Evolutionary conservation across 164 flowering plant species (phyloP).

Genomic region (Cinnamomum micranthum): DNA sequence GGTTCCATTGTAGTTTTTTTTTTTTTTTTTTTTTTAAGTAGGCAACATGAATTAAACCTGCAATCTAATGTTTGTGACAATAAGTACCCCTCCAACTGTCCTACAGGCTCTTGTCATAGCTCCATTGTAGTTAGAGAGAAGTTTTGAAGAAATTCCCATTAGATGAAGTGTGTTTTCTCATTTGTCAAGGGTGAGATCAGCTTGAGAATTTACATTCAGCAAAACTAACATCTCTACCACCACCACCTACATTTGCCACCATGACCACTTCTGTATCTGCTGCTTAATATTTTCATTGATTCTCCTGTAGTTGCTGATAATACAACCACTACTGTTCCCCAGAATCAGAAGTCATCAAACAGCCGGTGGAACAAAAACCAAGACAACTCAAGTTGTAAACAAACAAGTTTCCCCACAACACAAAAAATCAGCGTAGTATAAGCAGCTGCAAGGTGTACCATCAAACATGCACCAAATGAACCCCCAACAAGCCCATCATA

Average conservation of each 20-base stretch:
- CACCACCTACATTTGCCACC: background rate
- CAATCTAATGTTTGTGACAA: too few species aligned
- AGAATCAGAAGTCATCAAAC: constrained; percentile 8
- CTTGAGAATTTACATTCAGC: constrained; percentile 11
- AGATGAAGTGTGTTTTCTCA: constrained; percentile 12
- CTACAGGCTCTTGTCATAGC: background rate
- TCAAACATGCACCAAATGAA: constrained; percentile 32
- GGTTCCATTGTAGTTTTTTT: constrained; percentile 5
- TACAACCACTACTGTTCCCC: background rate
- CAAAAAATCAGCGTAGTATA: constrained; percentile 11
- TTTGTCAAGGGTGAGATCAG: constrained; percentile 10
- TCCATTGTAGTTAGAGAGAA: constrained; percentile 11
- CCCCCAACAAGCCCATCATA: constrained; percentile 24
- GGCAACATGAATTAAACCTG: too few species aligned
- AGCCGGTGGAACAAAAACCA: constrained; percentile 10
- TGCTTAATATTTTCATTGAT: background rate
- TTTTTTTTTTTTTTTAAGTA: too few species aligned
- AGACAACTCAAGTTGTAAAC: constrained; percentile 15
- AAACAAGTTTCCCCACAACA: constrained; percentile 19
- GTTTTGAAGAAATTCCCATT: constrained; percentile 3
- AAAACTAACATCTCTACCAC: constrained; percentile 6
- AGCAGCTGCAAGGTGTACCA: constrained; percentile 14
- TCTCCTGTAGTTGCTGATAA: background rate
- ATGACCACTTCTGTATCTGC: background rate
- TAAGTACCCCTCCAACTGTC: too few species aligned